A percentile compares a stretch with the other conserved stretches of the same genome.
phyloP scores from a whole-genome alignment of 2,329 filamentous ascomycete species.

The Colletotrichum siamense region DNA sequence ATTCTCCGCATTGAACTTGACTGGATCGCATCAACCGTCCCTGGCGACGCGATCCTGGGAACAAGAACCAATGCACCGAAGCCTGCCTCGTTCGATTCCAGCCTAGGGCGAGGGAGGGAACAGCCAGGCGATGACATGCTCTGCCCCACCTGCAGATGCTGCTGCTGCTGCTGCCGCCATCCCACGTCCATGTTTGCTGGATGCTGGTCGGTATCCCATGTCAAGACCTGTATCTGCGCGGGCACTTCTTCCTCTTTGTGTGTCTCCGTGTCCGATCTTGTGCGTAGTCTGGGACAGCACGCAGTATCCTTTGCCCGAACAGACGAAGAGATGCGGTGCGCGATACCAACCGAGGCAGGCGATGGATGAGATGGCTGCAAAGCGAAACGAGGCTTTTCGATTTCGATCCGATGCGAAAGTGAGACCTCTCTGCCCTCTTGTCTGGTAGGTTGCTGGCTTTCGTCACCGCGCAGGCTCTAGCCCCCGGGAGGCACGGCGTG shows the following conservation, averaged over 20 bases:
- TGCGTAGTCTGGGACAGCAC: background rate
- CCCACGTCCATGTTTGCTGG: background rate
- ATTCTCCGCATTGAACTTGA: slow-evolving; percentile 20
- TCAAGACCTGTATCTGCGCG: background rate
- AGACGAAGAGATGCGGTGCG: background rate
- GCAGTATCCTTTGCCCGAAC: background rate
- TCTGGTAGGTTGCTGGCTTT: background rate
- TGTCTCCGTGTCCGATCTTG: background rate
- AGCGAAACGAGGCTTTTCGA: background rate
- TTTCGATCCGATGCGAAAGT: background rate
- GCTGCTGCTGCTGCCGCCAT: background rate
- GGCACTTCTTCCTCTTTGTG: background rate
- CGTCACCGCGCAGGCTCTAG: background rate
- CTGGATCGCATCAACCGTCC: slow-evolving; percentile 20
- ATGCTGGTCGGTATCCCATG: background rate
- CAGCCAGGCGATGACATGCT: slow-evolving; percentile 19
- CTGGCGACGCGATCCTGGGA: slow-evolving; percentile 4
- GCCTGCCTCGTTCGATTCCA: slow-evolving; percentile 13
- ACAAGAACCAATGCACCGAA: slow-evolving; percentile 16
- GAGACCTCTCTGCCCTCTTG: background rate
- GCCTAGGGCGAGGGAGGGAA: background rate
- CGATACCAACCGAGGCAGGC: background rate
- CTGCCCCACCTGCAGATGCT: slow-evolving; percentile 1
- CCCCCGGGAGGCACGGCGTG: background rate
- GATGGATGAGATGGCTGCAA: background rate